A percentile compares a stretch with the other conserved stretches of the same genome.
phyloP scores from a whole-genome alignment of 352 stramenopile species.

The Saprolegnia diclina region DNA sequence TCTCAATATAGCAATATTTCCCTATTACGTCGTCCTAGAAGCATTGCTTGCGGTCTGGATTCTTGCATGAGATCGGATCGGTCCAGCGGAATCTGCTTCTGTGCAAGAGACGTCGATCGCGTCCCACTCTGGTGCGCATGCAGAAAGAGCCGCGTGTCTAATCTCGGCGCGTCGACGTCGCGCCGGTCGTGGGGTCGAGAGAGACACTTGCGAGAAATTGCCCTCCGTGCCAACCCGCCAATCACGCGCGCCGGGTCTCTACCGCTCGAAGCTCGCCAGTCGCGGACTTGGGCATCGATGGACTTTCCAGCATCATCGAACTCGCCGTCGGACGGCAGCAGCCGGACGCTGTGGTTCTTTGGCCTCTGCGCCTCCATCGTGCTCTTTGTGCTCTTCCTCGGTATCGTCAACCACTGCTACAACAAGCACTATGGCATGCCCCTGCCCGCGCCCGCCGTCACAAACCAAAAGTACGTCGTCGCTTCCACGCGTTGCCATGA shows the following conservation, averaged over 20 bases:
- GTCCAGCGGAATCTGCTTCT: too few species aligned
- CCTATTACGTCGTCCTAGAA: too few species aligned
- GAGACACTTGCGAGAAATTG: too few species aligned
- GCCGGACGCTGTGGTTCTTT: constrained; percentile 13
- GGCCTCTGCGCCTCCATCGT: neutral
- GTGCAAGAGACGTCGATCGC: too few species aligned
- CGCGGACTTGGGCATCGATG: neutral
- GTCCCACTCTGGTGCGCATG: too few species aligned
- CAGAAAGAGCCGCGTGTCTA: too few species aligned
- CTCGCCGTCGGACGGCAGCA: neutral
- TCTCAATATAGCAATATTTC: too few species aligned
- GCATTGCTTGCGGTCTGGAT: too few species aligned
- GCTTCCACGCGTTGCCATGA: neutral
- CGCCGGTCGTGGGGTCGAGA: too few species aligned
- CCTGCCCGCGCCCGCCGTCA: neutral
- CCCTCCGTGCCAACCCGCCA: neutral
- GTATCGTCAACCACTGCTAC: constrained; percentile 4
- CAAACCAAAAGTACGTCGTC: constrained; percentile 1
- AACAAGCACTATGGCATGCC: neutral
- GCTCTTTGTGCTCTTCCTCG: constrained; percentile 11
- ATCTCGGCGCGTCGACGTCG: too few species aligned
- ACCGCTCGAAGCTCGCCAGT: neutral
- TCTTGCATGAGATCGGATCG: too few species aligned
- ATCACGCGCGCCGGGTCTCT: constrained; percentile 1
- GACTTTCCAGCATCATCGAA: neutral